A percentile compares a stretch with the other conserved stretches of the same genome.
These are phyloP conservation scores for Gnetum montanum DNA, from an alignment of 75 land plant species.

Conservation along the genomic window DNA sequence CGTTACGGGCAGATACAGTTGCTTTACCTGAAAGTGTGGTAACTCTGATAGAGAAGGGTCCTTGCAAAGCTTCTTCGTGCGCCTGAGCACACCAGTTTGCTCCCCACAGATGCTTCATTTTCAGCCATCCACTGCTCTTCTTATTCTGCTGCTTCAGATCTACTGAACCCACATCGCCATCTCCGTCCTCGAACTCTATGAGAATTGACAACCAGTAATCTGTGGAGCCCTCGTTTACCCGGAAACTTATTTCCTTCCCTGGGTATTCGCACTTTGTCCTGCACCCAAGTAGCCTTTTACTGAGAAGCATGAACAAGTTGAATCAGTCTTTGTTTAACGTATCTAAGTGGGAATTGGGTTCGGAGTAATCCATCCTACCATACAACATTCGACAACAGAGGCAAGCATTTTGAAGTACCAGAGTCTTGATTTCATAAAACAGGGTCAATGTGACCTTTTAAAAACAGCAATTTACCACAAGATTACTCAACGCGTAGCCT, in stretches of 20 bases:
- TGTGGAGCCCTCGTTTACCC: slow-evolving; percentile 74
- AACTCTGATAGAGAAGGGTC: slow-evolving; percentile 59
- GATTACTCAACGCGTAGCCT: no score
- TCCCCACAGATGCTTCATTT: slow-evolving; percentile 77
- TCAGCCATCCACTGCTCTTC: slow-evolving; percentile 40
- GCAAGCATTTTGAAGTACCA: no score
- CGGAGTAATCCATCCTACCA: not conserved
- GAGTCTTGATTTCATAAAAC: no score
- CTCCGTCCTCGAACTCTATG: slow-evolving; percentile 67
- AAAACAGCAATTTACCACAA: no score
- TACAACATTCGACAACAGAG: not conserved
- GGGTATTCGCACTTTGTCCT: slow-evolving; percentile 65
- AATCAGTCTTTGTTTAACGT: not conserved
- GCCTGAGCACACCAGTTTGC: slow-evolving; percentile 57
- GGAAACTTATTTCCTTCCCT: slow-evolving; percentile 63
- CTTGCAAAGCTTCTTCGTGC: slow-evolving; percentile 49
- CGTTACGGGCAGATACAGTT: slow-evolving; percentile 53
- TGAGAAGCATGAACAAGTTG: not conserved
- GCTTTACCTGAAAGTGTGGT: slow-evolving; percentile 39
- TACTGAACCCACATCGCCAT: slow-evolving; percentile 70
- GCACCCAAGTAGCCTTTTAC: not conserved
- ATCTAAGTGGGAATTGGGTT: not conserved
- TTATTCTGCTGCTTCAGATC: no score
- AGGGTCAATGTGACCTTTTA: no score
- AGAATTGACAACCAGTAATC: slow-evolving; percentile 69